A percentile compares a stretch with the other conserved stretches of the same genome.
Conservation (phyloP, 805 yeast genomes). For the Nakazawaea laoshanensis region DNA sequence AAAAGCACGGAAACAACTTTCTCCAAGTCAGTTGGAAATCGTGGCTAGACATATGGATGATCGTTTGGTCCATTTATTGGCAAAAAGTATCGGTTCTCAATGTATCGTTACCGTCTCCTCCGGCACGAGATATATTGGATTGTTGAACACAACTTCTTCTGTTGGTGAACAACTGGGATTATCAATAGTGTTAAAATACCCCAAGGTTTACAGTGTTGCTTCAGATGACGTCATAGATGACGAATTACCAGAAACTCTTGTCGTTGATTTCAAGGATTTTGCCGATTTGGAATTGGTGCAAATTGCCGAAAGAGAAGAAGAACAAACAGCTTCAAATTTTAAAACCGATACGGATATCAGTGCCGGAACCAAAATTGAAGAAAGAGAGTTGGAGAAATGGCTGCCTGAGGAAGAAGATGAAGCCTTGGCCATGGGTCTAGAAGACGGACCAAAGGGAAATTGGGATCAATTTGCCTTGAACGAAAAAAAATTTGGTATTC, state of each 20-base stretch:
- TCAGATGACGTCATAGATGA: slow-evolving; percentile 25
- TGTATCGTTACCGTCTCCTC: slow-evolving; percentile 53
- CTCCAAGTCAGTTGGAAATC: slow-evolving; percentile 7
- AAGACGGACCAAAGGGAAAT: slow-evolving; percentile 23
- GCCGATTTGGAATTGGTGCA: slow-evolving; percentile 32
- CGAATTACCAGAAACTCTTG: slow-evolving; percentile 34
- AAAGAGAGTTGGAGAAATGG: slow-evolving; percentile 81
- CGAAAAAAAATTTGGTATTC: slow-evolving; percentile 81
- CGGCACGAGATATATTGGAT: slow-evolving; percentile 53
- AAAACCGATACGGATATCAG: slow-evolving; percentile 85
- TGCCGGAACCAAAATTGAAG: slow-evolving; percentile 34
- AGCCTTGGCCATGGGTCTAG: slow-evolving; percentile 22
- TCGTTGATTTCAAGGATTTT: slow-evolving; percentile 42
- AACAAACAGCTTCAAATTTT: slow-evolving; percentile 29
- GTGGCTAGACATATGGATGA: slow-evolving; percentile 36
- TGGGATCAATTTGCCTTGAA: slow-evolving; percentile 98
- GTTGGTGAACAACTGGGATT: slow-evolving; percentile 29
- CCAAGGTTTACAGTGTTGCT: slow-evolving; percentile 31
- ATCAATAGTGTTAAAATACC: slow-evolving; percentile 47
- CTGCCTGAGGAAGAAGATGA: slow-evolving; percentile 49
- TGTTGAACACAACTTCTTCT: slow-evolving; percentile 40
- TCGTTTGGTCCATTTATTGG: slow-evolving; percentile 44
- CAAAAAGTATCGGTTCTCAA: slow-evolving; percentile 51
- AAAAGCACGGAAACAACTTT: slow-evolving; percentile 8
- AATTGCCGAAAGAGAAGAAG: background rate